Percentiles rank a stretch among this genome's conserved stretches.
Evolutionary conservation across 1,139 yeast genomes (phyloP).

Genomic region (Diutina siamensis): DNA sequence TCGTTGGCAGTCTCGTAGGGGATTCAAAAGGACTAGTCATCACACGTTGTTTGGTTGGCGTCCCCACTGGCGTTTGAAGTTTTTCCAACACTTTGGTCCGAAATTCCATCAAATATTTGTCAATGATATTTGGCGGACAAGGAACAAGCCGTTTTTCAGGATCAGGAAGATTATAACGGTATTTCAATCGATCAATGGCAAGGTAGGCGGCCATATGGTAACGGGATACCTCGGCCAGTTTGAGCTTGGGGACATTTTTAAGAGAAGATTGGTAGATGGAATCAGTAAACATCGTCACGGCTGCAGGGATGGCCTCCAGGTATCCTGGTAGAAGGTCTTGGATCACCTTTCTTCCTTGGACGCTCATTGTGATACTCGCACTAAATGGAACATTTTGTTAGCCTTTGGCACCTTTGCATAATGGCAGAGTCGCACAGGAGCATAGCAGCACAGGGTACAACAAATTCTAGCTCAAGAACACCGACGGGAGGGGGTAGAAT

Average conservation of each 20-base stretch:
- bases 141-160: constrained; percentile 45
- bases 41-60: constrained; percentile 15
- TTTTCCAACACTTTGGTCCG: constrained; percentile 19
- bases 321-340: constrained; percentile 41
- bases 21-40: constrained; percentile 6
- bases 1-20: constrained; percentile 9
- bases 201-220: constrained; percentile 55
- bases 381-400: too few relatives aligned
- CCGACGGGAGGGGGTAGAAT: too few relatives aligned
- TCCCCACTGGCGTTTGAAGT: constrained; percentile 15
- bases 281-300: constrained; percentile 36
- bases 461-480: too few relatives aligned
- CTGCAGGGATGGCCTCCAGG: constrained; percentile 35
- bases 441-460: too few relatives aligned
- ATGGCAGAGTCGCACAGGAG: too few relatives aligned
- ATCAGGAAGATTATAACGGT: constrained; percentile 31
- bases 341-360: constrained; percentile 14
- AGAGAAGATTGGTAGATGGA: constrained; percentile 42
- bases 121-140: constrained; percentile 36
- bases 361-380: not conserved
- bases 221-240: constrained; percentile 49
- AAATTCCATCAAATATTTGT: constrained; percentile 33
- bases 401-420: too few relatives aligned
- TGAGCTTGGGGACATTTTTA: constrained; percentile 34
- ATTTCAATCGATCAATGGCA: constrained; percentile 40